Conservation (phyloP, 2,329 filamentous ascomycete species). For the Rutstroemia sp. region DNA sequence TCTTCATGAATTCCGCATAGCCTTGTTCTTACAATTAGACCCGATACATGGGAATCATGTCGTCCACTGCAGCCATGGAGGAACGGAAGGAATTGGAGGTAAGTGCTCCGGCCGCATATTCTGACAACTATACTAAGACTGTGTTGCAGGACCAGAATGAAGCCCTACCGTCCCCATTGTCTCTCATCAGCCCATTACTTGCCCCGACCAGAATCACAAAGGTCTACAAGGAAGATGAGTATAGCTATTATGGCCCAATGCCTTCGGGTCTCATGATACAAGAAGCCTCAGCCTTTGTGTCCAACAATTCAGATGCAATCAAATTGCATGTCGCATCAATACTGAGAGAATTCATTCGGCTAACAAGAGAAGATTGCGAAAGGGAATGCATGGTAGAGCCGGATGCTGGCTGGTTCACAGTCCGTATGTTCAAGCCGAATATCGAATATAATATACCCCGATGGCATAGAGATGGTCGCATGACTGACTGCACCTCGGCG, state of each 20-base stretch:
- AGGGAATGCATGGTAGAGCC: neutral
- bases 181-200: neutral
- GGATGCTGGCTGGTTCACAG: neutral
- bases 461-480: slow-evolving; percentile 7
- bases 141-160: neutral
- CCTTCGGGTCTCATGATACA: neutral
- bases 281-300: slow-evolving; percentile 4
- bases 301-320: neutral
- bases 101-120: too few species aligned
- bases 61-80: neutral
- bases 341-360: neutral
- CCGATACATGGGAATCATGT: neutral
- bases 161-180: neutral
- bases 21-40: neutral
- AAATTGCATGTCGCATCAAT: neutral
- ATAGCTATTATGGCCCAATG: neutral
- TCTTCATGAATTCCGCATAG: neutral
- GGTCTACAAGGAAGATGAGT: neutral
- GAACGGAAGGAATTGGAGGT: too few species aligned
- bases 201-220: neutral
- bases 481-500: neutral
- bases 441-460: neutral
- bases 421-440: neutral
- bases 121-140: too few species aligned
- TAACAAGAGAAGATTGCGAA: neutral